Base-by-base conservation (phyloP, 805 yeast genomes). In the Nakazawaea ambrosiae region DNA sequence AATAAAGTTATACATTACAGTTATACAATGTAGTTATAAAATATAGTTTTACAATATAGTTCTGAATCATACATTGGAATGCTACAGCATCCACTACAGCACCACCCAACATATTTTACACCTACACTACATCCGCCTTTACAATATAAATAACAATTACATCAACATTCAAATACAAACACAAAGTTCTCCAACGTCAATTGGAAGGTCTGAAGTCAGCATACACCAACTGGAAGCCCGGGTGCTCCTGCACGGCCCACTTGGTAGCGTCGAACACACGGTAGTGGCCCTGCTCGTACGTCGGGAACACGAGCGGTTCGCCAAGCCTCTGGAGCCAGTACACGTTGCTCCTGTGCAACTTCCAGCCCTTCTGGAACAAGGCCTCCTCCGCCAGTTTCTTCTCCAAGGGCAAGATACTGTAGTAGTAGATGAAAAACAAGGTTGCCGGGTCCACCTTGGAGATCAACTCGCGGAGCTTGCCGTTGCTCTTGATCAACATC, bases 161-260 rank as follows among this genome's bases (percentile, higher is more conserved):
- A n/a, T n/a, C n/a, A n/a, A n/a, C n/a, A n/a, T n/a, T n/a, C n/a
- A n/a, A n/a, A n/a, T n/a, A n/a, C n/a, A n/a, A n/a, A n/a, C n/a
- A n/a, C n/a, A n/a, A n/a, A n/a, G n/a, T n/a, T n/a, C n/a, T n/a
- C n/a, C n/a, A n/a, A n/a, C n/a, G n/a, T n/a, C n/a, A n/a, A n/a
- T n/a, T n/a, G n/a, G n/a, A n/a, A 8, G 40, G 40, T 6, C 27
- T 20, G 26, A 32, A 37, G n/a, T 37, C 40, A 4, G 40, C 28
- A 28, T 37, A 37, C 19, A 32, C 33, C 36, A 39, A 31, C 22
- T 39, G 38, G 26, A 34, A 39, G 8, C 39, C 39, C 4, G 42
- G 42, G 27, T 39, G 38, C 17, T 39, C 42, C 25, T 34, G 38
- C 17, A 39, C 39, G 3, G 26, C 20, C 42, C 42, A 39, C 31